phyloP scores from a whole-genome alignment of 495 filamentous ascomycete genomes.

The Aspergillus haitiensis region DNA sequence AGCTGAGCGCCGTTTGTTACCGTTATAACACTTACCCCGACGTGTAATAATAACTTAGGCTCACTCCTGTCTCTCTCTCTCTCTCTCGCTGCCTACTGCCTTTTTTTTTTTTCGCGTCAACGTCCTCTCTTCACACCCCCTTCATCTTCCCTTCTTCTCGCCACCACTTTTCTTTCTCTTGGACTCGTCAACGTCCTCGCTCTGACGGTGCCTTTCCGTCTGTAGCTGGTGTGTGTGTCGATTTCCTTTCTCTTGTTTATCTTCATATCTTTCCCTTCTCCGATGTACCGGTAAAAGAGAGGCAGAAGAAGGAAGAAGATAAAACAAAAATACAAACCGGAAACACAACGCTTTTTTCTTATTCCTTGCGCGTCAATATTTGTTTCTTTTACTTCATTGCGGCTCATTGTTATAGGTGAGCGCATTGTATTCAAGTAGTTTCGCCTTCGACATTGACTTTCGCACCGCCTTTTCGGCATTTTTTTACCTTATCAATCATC shows the following conservation, averaged over 20 bases:
- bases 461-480: conserved; percentile 10
- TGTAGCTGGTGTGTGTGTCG: conserved; percentile 21
- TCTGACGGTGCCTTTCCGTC: conserved; percentile 22
- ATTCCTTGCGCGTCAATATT: conserved; percentile 19
- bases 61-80: conserved; percentile 4
- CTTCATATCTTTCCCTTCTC: conserved; percentile 5
- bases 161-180: conserved; percentile 21
- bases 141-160: conserved; percentile 22
- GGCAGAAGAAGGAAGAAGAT: conserved; percentile 2
- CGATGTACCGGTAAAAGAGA: background rate
- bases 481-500: background rate
- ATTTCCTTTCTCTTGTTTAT: background rate
- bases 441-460: conserved; percentile 7
- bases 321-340: conserved; percentile 21
- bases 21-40: background rate
- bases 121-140: conserved; percentile 30
- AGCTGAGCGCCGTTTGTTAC: background rate
- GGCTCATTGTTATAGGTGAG: conserved; percentile 4
- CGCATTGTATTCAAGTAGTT: conserved; percentile 10
- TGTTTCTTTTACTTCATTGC: background rate
- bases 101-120: conserved; percentile 26
- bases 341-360: conserved; percentile 11
- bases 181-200: conserved; percentile 18
- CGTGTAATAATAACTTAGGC: background rate
- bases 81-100: conserved; percentile 19